Percentiles rank a stretch among this genome's conserved stretches.
These are phyloP conservation scores for Shiraia bambusicola DNA, from an alignment of 2,329 filamentous ascomycete genomes.

Conservation along the genomic window DNA sequence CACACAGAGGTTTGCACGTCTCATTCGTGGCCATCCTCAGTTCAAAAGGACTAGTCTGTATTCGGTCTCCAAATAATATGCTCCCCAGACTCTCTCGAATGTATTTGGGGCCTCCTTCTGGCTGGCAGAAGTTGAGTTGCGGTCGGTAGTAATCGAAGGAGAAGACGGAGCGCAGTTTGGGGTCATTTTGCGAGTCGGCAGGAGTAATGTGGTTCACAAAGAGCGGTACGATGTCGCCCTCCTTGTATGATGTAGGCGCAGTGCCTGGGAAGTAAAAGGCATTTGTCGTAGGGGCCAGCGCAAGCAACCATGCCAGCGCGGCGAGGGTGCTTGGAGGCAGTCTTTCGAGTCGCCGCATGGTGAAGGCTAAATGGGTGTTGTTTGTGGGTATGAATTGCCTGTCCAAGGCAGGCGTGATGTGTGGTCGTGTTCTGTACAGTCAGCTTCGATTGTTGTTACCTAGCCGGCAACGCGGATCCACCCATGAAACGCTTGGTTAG, in stretches of 20 bases:
- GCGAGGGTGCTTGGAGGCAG: conserved; percentile 19
- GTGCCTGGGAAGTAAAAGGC: conserved; percentile 97
- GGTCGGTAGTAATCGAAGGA: conserved; percentile 95
- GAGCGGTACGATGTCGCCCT: conserved; percentile 77
- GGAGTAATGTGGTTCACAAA: conserved; percentile 93
- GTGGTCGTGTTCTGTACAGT: neutral
- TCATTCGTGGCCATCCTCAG: conserved; percentile 85
- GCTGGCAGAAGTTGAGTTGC: conserved; percentile 84
- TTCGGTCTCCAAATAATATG: conserved; percentile 95
- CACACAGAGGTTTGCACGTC: conserved; percentile 80
- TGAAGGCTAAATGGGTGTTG: conserved; percentile 5
- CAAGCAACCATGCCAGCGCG: conserved; percentile 41
- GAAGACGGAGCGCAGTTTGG: conserved; percentile 85
- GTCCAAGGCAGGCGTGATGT: neutral
- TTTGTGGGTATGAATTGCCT: conserved; percentile 1
- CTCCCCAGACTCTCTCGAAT: conserved; percentile 89
- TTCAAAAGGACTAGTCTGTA: conserved; percentile 94
- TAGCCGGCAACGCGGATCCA: no score
- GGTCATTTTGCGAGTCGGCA: conserved; percentile 72
- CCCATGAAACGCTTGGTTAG: neutral
- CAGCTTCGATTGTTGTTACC: conserved; percentile 1
- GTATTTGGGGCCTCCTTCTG: conserved; percentile 72
- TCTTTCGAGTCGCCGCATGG: conserved; percentile 36
- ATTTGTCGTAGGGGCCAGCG: conserved; percentile 43
- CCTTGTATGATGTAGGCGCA: conserved; percentile 87